Evolutionary conservation across 306 rosid genomes (phyloP).

Genomic region (Cicer bijugum): DNA sequence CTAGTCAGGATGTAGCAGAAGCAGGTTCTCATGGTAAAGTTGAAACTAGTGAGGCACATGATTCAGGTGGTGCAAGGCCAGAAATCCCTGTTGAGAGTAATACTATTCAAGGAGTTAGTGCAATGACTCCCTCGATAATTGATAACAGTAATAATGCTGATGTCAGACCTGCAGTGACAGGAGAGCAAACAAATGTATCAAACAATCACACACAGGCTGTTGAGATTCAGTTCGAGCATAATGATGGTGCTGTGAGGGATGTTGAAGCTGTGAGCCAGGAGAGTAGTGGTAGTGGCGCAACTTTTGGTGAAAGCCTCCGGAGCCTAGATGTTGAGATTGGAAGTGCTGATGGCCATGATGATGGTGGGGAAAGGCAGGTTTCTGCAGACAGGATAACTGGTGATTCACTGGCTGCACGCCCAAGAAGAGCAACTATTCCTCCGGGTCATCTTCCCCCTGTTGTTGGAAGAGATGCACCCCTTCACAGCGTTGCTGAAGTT

Average conservation of each 20-base stretch:
- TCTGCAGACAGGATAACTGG: slow-evolving; percentile 71
- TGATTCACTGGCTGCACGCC: slow-evolving; percentile 77
- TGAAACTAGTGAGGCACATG: slow-evolving; percentile 60
- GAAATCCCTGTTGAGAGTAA: slow-evolving; percentile 61
- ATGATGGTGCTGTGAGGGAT: slow-evolving; percentile 78
- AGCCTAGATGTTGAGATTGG: slow-evolving; percentile 99
- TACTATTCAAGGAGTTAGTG: slow-evolving; percentile 55
- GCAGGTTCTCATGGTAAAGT: slow-evolving; percentile 56
- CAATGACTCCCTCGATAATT: slow-evolving; percentile 45
- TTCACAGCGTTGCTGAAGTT: slow-evolving; percentile 94
- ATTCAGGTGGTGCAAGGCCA: slow-evolving; percentile 60
- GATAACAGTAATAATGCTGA: slow-evolving; percentile 52
- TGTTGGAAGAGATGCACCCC: slow-evolving; percentile 82
- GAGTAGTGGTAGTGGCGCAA: slow-evolving; percentile 99
- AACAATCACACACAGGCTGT: slow-evolving; percentile 60
- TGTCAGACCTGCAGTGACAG: slow-evolving; percentile 59
- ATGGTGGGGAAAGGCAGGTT: slow-evolving; percentile 88
- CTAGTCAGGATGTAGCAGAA: slow-evolving; percentile 57
- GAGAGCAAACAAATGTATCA: slow-evolving; percentile 58
- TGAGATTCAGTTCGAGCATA: slow-evolving; percentile 91
- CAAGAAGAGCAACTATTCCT: slow-evolving; percentile 74
- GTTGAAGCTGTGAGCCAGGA: slow-evolving; percentile 99
- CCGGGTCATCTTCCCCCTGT: slow-evolving; percentile 59
- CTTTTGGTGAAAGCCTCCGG: slow-evolving; percentile 97
- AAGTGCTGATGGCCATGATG: slow-evolving; percentile 98